Percentiles rank a stretch among this genome's conserved stretches.
These are phyloP conservation scores for Zasmidium cellare DNA, from an alignment of 2,329 filamentous ascomycete genomes.

Conservation along the genomic window DNA sequence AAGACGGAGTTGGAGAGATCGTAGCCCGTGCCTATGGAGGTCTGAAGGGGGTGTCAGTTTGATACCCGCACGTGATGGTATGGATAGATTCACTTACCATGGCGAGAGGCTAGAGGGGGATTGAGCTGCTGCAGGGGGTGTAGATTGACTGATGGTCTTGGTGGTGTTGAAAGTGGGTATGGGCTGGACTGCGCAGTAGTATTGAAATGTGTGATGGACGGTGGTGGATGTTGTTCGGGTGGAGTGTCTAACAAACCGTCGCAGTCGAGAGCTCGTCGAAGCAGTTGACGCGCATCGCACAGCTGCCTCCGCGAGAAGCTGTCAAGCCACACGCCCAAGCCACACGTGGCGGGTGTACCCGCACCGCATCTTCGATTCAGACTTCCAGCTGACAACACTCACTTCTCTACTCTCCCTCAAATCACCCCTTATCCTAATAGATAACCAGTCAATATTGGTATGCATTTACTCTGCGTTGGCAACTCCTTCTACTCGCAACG, in stretches of 20 bases:
- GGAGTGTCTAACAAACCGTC: too few relatives aligned
- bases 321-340: neutral
- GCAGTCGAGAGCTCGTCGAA: neutral
- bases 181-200: neutral
- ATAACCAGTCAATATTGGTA: neutral
- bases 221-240: neutral
- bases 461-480: neutral
- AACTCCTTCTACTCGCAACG: neutral
- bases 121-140: conserved; percentile 1
- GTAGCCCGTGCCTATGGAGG: conserved; percentile 99
- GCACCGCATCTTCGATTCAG: neutral
- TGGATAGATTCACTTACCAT: conserved; percentile 27
- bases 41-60: conserved; percentile 56
- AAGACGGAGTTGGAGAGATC: conserved; percentile 99
- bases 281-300: conserved; percentile 4
- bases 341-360: neutral
- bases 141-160: neutral
- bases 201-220: neutral
- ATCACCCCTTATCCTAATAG: neutral
- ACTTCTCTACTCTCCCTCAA: neutral
- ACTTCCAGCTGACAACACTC: neutral
- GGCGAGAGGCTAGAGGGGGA: conserved; percentile 19
- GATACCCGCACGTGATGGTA: conserved; percentile 4
- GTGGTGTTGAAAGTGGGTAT: neutral
- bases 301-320: conserved; percentile 6